Base-by-base conservation (phyloP, 2,329 filamentous ascomycete species). In the Nemania abortiva region DNA sequence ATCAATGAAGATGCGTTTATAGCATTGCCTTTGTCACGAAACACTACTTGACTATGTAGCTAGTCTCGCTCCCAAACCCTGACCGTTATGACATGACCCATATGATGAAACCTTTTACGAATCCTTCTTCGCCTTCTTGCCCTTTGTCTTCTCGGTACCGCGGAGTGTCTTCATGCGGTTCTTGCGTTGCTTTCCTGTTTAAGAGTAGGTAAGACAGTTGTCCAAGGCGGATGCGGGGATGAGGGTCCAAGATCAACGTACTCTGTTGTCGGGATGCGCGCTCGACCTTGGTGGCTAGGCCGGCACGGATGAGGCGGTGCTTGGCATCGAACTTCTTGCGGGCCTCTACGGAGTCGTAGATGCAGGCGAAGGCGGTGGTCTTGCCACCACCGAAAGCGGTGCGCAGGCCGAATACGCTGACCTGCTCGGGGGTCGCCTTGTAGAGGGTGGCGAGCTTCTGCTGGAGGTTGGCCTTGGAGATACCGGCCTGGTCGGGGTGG, bases 311-410 rank as follows among this genome's bases (percentile, higher is more conserved):
- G 79, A 98, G 91, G 86, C 96, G 92, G 92, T 98, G 98, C 87
- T 92, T 92, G 80, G 96, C 96, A 91, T 99, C 96, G 86, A 98
- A 99, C 88, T 98, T 98, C 93, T 98, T 98, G 91, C 99, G 91
- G 81, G 95, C 94, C 90, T 99, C 96, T 82, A 90, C 88, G 77
- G 93, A 97, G 87, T 99, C 96, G 91, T 99, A 99, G 88, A 99
- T 72, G 63, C 70, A 94, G 77, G 94, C 96, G 84, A 99, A 99
- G 81, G 96, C 96, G 77, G 95, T 98, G 85, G 93, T 97, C 92
- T 99, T 99, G 89, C 96, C 96, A 83, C 96, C 96, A 95, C 96
- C 96, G 84, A 92, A 99, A 85, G 98, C 95, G 80, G 96, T 99
- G 85, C 94, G 93, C 86, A 99, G 94, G 82, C 96, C 96, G 84